Conservation (phyloP, 257 asterid species). For the Solanum corneliomulleri region DNA sequence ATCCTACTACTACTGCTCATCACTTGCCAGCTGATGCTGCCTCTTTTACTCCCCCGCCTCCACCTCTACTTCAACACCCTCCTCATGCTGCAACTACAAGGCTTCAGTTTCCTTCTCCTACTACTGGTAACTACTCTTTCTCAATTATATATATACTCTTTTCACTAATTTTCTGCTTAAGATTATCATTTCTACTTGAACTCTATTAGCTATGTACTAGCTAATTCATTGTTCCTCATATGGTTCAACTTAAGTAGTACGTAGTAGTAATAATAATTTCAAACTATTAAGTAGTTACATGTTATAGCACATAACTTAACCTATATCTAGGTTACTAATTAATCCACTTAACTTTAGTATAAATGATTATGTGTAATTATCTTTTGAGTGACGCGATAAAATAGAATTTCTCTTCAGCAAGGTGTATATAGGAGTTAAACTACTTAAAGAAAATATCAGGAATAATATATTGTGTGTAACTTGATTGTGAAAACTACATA, state of each 20-base stretch:
- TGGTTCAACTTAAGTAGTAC: too few relatives aligned
- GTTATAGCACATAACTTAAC: too few relatives aligned
- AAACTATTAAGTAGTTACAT: too few relatives aligned
- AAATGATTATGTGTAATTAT: neutral
- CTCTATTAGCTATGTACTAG: too few relatives aligned
- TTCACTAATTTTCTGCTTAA: too few relatives aligned
- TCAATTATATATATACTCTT: neutral
- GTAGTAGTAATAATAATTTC: too few relatives aligned
- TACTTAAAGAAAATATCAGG: neutral
- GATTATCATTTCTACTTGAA: too few relatives aligned
- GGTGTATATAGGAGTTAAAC: neutral
- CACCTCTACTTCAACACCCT: conserved; percentile 28
- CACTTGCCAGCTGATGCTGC: conserved; percentile 20
- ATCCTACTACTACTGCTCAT: conserved; percentile 28
- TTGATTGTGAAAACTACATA: neutral
- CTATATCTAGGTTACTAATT: neutral
- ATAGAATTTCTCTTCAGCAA: neutral
- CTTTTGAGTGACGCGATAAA: neutral
- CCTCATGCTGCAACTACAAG: conserved; percentile 14
- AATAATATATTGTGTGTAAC: neutral
- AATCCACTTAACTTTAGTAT: neutral
- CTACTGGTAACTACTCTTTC: conserved; percentile 32
- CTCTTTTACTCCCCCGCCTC: conserved; percentile 32
- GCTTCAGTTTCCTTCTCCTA: conserved; percentile 44
- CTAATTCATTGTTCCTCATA: too few relatives aligned